Base-by-base conservation (phyloP, 2,329 filamentous ascomycete species). In the Colletotrichum higginsianum region DNA sequence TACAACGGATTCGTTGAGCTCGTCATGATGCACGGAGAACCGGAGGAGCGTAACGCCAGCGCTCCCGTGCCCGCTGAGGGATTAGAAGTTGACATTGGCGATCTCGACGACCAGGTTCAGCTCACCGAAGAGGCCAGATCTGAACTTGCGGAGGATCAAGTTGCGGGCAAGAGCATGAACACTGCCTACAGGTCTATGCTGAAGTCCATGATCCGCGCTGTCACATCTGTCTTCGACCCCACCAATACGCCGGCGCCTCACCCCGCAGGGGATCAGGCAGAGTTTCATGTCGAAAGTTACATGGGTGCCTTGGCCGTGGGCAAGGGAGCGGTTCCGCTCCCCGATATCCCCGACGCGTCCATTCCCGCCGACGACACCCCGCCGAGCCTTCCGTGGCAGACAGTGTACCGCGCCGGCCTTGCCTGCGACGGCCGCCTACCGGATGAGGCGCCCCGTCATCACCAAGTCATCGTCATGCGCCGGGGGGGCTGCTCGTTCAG, bases 401-500 rank as follows among this genome's bases (percentile, higher is more conserved):
- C 83, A 1, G 84, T 97, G 75, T 96, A 91, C 82, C 88, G 96
- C 23, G 92, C 92, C 11, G 92, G 86, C 66, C 84, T 92, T 18
- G 88, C 91, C 12, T 96, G 96, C 80, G 84, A 86, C 69, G 83
- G 85, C n/a, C 83, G 84, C 4, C 80, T 90, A 2, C 86, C 87
- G 2, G 86, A 88, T n/a, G 77, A 80, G 18, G 86, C 84, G 0
- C 82, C 87, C 3, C 85, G 85, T 38, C 81, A 85, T 56, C 86
- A 97, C 82, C 92, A 98, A 62, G 86, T 98, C 71, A 91, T 99
- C 71, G 89, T 98, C 61, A 86, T 98, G 76, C 91, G 89, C 38
- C 91, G 96, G 7, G 96, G 96, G 49, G 91, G 90, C 1, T 99
- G 96, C 83, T 92, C 89, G 30, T 98, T 98, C 81, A 92, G 89